phyloP scores from a whole-genome alignment of 2,329 filamentous ascomycete genomes.

The Penicillium sp. region DNA sequence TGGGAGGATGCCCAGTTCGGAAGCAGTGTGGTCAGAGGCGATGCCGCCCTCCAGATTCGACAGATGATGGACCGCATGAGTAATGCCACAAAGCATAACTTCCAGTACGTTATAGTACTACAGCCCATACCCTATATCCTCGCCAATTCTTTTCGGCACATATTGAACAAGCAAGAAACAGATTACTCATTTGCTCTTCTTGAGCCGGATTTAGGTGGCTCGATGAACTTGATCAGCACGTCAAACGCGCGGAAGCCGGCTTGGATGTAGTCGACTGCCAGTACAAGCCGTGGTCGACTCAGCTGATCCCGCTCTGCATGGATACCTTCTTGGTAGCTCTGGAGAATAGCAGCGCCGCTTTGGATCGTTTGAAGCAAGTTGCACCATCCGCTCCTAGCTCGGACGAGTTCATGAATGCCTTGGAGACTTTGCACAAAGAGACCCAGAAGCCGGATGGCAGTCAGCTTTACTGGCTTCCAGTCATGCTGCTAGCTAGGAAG shows the following conservation, averaged over 20 bases:
- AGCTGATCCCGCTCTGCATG: background rate
- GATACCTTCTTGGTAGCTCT: background rate
- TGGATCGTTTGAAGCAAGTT: background rate
- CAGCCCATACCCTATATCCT: no score
- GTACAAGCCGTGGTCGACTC: background rate
- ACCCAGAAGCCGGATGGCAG: background rate
- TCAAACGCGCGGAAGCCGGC: background rate
- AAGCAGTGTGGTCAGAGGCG: background rate
- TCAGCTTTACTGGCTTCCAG: conserved; percentile 4
- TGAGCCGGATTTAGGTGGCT: background rate
- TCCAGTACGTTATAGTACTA: background rate
- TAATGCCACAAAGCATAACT: background rate
- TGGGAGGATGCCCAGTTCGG: conserved; percentile 5
- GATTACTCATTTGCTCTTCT: background rate
- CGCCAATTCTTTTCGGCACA: background rate
- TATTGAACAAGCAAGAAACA: background rate
- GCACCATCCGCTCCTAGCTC: background rate
- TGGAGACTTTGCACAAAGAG: background rate
- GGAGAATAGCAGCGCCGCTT: background rate
- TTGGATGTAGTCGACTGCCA: conserved; percentile 1
- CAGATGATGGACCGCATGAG: background rate
- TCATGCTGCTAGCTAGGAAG: background rate
- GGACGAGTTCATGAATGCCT: background rate
- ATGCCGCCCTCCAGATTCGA: background rate
- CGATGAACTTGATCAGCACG: conserved; percentile 1